phyloP scores from a whole-genome alignment of 176 grass and related monocot genomes.

The Musa troglodytarum region DNA sequence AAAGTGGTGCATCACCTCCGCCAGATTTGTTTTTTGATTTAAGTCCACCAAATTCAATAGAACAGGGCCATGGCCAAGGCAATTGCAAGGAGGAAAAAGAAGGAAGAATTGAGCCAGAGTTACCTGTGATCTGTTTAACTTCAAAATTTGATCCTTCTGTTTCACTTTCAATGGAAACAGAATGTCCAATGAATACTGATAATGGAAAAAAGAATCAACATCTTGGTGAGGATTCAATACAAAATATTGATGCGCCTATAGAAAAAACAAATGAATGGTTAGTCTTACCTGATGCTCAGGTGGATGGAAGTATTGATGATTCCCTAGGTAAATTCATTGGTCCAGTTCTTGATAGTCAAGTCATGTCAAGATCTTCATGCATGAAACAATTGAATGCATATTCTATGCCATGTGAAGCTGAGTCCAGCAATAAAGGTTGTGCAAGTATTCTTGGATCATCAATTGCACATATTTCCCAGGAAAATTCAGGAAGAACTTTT shows the following conservation, averaged over 20 bases:
- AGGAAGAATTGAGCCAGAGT: constrained; percentile 5
- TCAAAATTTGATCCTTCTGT: not conserved
- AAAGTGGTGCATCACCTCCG: constrained; percentile 48
- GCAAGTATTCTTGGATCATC: not conserved
- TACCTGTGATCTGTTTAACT: not conserved
- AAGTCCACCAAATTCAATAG: constrained; percentile 17
- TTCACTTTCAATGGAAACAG: not conserved
- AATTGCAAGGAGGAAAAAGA: constrained; percentile 10
- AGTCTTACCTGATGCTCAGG: not conserved
- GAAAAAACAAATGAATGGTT: constrained; percentile 4
- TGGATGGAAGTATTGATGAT: not conserved
- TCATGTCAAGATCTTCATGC: constrained; percentile 2
- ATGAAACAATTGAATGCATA: constrained; percentile 10
- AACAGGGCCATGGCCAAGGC: not conserved
- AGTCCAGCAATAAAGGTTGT: not conserved
- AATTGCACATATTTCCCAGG: constrained; percentile 8
- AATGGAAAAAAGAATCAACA: not conserved
- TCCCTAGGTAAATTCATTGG: not conserved
- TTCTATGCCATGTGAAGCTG: constrained; percentile 30
- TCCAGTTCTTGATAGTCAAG: not conserved
- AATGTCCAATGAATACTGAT: constrained; percentile 22
- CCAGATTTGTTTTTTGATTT: constrained; percentile 45
- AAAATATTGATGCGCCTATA: not conserved
- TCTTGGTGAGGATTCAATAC: not conserved
- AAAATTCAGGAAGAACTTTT: constrained; percentile 29